Percentiles rank a stretch among this genome's conserved stretches.
phyloP scores from a whole-genome alignment of 306 rosid genomes.

The Cajanus cajan region DNA sequence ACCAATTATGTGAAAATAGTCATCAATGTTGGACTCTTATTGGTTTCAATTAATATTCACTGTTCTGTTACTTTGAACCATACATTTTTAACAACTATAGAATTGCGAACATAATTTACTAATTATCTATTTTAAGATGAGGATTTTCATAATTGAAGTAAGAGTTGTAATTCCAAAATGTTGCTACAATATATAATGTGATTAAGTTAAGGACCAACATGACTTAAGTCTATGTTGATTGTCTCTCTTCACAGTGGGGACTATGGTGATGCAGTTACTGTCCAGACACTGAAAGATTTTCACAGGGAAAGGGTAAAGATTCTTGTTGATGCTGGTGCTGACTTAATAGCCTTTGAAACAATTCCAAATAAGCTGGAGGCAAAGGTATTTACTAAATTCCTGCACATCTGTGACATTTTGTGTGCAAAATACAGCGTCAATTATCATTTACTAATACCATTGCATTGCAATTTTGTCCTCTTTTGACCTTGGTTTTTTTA shows the following conservation, averaged over 20 bases:
- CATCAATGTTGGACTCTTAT: not conserved
- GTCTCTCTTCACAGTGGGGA: slow-evolving; percentile 53
- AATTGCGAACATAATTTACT: not conserved
- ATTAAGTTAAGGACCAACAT: not conserved
- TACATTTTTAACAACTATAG: not conserved
- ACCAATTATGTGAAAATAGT: not conserved
- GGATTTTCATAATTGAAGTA: not conserved
- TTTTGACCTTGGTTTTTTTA: slow-evolving; percentile 12
- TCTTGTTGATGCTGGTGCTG: slow-evolving; percentile 75
- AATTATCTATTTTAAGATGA: not conserved
- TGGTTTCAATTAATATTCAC: not conserved
- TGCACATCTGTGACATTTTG: not conserved
- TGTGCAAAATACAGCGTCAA: not conserved
- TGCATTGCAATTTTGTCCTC: not conserved
- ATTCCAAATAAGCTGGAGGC: slow-evolving; percentile 85
- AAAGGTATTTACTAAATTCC: slow-evolving; percentile 43
- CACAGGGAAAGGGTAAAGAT: slow-evolving; percentile 81
- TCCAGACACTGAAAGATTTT: slow-evolving; percentile 65
- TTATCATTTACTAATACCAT: not conserved
- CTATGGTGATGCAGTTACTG: slow-evolving; percentile 65
- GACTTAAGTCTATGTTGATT: not conserved
- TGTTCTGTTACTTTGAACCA: not conserved
- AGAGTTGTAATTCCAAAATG: not conserved
- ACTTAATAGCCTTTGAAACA: slow-evolving; percentile 86
- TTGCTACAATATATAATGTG: not conserved